These are phyloP conservation scores for Xylaria sp. DNA, from an alignment of 2,329 filamentous ascomycete genomes.

Conservation along the genomic window DNA sequence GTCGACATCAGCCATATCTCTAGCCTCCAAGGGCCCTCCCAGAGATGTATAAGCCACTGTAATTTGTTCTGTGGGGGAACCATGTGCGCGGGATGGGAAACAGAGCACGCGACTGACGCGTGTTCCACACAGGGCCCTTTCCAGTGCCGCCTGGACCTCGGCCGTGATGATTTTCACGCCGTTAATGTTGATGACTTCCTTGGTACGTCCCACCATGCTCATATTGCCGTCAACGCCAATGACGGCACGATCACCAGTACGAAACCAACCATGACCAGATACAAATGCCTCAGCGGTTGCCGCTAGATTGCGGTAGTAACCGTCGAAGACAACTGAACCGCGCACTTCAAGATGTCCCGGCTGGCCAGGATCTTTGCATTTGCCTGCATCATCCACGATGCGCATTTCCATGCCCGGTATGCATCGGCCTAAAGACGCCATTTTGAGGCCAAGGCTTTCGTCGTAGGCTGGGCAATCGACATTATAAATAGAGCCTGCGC, in stretches of 20 bases:
- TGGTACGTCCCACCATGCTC: conserved; percentile 52
- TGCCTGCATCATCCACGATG: not conserved
- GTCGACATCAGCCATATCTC: no score
- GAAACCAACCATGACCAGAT: conserved; percentile 58
- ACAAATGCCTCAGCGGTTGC: conserved; percentile 61
- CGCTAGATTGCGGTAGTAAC: conserved; percentile 68
- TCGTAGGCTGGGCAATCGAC: conserved; percentile 56
- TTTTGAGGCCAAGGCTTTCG: conserved; percentile 9
- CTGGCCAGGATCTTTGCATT: conserved; percentile 39
- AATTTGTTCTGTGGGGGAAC: no score
- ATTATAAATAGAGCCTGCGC: conserved; percentile 60
- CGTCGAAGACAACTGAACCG: conserved; percentile 70
- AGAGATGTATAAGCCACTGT: no score
- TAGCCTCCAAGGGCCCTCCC: no score
- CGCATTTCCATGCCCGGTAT: not conserved
- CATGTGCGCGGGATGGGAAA: no score
- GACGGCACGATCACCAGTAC: conserved; percentile 52
- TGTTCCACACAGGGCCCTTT: no score
- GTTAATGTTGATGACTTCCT: conserved; percentile 61
- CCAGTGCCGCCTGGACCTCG: not conserved
- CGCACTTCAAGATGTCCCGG: conserved; percentile 69
- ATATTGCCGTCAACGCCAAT: conserved; percentile 47
- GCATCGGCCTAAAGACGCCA: not conserved
- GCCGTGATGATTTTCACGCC: conserved; percentile 42
- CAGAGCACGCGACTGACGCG: no score